Conservation (phyloP, 2,329 filamentous ascomycete species). For the Pseudogymnoascus sp. region DNA sequence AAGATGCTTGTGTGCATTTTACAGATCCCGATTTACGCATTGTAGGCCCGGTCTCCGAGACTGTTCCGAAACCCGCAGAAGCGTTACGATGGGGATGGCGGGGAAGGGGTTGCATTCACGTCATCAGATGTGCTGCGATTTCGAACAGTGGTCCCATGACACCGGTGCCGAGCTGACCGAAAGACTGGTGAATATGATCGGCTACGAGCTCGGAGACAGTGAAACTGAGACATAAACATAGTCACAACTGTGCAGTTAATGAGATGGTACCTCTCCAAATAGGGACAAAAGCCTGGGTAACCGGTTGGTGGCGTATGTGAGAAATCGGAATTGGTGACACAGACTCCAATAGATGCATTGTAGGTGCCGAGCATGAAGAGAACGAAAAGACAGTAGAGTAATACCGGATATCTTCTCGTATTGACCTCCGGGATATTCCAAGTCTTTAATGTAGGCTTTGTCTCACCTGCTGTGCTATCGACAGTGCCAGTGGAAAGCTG, state of each 20-base stretch:
- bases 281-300: neutral
- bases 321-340: neutral
- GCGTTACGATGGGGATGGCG: neutral
- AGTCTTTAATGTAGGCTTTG: neutral
- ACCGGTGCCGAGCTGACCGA: neutral
- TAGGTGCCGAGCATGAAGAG: neutral
- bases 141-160: neutral
- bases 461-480: neutral
- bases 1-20: neutral
- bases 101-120: neutral
- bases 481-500: neutral
- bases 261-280: neutral
- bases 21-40: neutral
- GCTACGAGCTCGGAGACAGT: neutral
- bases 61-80: neutral
- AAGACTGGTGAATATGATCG: neutral
- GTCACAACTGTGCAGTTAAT: neutral
- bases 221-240: neutral
- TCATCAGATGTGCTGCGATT: neutral
- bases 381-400: neutral
- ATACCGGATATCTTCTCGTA: neutral
- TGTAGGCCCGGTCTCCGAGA: neutral
- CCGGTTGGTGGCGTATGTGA: neutral
- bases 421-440: neutral
- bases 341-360: neutral